Base-by-base conservation (phyloP, 108 stramenopile species). In the Pseudonitzschia multiseries region DNA sequence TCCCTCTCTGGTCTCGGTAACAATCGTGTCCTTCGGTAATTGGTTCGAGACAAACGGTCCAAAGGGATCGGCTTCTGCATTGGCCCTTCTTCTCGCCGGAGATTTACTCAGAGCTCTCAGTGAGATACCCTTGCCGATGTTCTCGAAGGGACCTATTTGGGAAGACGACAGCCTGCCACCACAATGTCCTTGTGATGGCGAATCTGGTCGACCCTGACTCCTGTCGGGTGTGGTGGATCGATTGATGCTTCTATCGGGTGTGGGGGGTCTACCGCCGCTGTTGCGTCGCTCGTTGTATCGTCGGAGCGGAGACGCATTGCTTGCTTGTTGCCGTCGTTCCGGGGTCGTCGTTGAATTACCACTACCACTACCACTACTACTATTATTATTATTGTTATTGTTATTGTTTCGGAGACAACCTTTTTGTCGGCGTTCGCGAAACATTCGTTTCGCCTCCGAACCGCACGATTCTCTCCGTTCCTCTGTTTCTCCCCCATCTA, bases 301-400 rank as follows among this genome's bases (percentile, higher is more conserved):
- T 15, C 65, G 31, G 8, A 27, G 15, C 6, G 46, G 66, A 67
- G 66, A 67, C 15, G 46, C 20, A 67, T 48, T 0, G n/a, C n/a
- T n/a, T n/a, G n/a, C n/a, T 51, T 67, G 66, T 67, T 67, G 66
- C 48, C 66, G 44, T 50, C 44, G 66, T 67, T 67, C 66, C 22
- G 66, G 46, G 48, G 66, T 29, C 13, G 66, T 28, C 14, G 20
- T 28, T n/a, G n/a, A n/a, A n/a, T n/a, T n/a, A n/a, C n/a, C n/a
- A n/a, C n/a, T n/a, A n/a, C n/a, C n/a, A n/a, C n/a, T n/a, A n/a
- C n/a, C n/a, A n/a, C n/a, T n/a, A n/a, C n/a, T n/a, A n/a, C n/a
- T n/a, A n/a, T n/a, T n/a, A n/a, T n/a, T n/a, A n/a, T n/a, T n/a
- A n/a, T n/a, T n/a, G n/a, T n/a, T n/a, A n/a, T n/a, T n/a, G n/a